Conservation (phyloP, 148 eudicot genomes). For the Vaccinium darrowii region DNA sequence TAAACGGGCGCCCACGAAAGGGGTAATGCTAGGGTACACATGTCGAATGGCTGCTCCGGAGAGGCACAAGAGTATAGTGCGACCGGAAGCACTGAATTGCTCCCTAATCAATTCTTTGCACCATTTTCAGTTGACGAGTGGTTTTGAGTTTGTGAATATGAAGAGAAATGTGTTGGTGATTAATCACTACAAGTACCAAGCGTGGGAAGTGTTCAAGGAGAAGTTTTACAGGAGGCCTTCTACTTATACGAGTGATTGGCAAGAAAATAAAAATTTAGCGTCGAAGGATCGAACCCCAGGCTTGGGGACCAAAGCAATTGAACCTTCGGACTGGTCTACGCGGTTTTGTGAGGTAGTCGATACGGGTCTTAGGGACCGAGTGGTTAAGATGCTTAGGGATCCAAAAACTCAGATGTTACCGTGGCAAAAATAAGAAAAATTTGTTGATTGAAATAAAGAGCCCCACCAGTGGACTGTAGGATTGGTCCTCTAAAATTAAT, state of each 20-base stretch:
- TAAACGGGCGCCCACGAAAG: slow-evolving; percentile 27
- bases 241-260: slow-evolving; percentile 48
- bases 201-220: slow-evolving; percentile 42
- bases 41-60: slow-evolving; percentile 38
- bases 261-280: slow-evolving; percentile 32
- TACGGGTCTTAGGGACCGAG: slow-evolving; percentile 32
- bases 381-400: slow-evolving; percentile 24
- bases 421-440: slow-evolving; percentile 27
- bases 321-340: slow-evolving; percentile 47
- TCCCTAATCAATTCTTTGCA: slow-evolving; percentile 50
- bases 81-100: slow-evolving; percentile 43
- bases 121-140: slow-evolving; percentile 43
- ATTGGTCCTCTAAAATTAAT: too few relatives aligned
- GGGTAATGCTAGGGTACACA: slow-evolving; percentile 52
- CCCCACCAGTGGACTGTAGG: too few relatives aligned
- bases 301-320: slow-evolving; percentile 45
- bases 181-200: slow-evolving; percentile 35
- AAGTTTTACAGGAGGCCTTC: slow-evolving; percentile 44
- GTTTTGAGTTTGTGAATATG: slow-evolving; percentile 21
- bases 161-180: slow-evolving; percentile 19
- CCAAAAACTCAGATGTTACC: slow-evolving; percentile 28
- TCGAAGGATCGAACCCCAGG: slow-evolving; percentile 60
- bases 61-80: slow-evolving; percentile 63
- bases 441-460: not conserved
- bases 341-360: slow-evolving; percentile 51